phyloP scores from a whole-genome alignment of 2,329 filamentous ascomycete genomes.

The Ambrosiella xylebori region DNA sequence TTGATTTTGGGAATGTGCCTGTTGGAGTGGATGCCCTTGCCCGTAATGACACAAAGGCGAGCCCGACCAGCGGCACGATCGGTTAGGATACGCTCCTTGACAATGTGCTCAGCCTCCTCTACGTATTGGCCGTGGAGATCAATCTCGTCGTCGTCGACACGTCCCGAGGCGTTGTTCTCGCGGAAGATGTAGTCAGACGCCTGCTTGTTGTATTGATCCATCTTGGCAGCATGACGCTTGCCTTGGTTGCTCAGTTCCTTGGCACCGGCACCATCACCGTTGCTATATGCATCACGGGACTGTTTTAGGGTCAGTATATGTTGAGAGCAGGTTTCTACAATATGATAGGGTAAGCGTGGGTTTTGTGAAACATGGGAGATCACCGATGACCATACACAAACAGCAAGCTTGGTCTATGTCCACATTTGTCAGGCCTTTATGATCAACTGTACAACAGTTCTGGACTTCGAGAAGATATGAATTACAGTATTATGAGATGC shows the following conservation, averaged over 20 bases:
- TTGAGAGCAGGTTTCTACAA: not conserved
- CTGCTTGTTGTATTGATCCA: constrained; percentile 79
- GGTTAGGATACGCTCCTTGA: constrained; percentile 69
- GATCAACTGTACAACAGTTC: too few relatives aligned
- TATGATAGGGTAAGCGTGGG: not conserved
- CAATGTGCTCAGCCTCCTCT: constrained; percentile 73
- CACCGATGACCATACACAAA: too few relatives aligned
- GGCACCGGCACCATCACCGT: constrained; percentile 67
- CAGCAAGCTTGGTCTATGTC: too few relatives aligned
- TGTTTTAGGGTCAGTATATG: constrained; percentile 16
- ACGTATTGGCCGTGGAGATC: constrained; percentile 92
- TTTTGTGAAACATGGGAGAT: not conserved
- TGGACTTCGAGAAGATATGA: too few relatives aligned
- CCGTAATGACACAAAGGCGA: constrained; percentile 88
- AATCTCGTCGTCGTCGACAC: constrained; percentile 65
- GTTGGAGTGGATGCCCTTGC: constrained; percentile 76
- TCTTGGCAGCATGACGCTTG: constrained; percentile 65
- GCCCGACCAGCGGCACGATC: constrained; percentile 56
- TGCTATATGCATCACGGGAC: constrained; percentile 66
- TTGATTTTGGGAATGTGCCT: constrained; percentile 86
- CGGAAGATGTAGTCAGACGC: constrained; percentile 90
- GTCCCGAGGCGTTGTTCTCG: constrained; percentile 69
- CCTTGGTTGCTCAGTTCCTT: constrained; percentile 72
- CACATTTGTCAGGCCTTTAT: too few relatives aligned
- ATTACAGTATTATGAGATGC: too few relatives aligned